Percentiles rank a stretch among this genome's conserved stretches.
Conservation (phyloP, 441 rosid species). For the Gossypium lobatum region DNA sequence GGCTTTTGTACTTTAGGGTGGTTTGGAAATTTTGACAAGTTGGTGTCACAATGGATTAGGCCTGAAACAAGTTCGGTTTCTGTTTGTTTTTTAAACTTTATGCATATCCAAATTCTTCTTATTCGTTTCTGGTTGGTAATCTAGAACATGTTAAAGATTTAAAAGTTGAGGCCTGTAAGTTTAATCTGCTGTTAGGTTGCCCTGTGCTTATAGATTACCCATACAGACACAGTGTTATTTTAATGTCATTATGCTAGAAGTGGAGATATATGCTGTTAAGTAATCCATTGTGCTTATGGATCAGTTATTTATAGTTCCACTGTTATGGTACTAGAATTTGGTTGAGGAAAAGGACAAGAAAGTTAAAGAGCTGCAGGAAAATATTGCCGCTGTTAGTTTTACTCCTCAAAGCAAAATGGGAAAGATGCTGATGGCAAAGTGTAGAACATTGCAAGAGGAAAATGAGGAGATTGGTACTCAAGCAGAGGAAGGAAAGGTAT, state of each 20-base stretch:
- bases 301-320: slow-evolving; percentile 9
- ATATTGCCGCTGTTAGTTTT: slow-evolving; percentile 77
- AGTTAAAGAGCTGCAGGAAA: slow-evolving; percentile 93
- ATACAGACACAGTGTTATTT: background rate
- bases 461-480: slow-evolving; percentile 96
- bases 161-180: background rate
- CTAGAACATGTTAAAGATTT: background rate
- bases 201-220: background rate
- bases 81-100: background rate
- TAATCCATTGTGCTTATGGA: background rate
- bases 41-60: background rate
- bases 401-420: slow-evolving; percentile 95
- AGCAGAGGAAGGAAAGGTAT: slow-evolving; percentile 96
- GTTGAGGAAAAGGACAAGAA: slow-evolving; percentile 94
- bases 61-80: background rate
- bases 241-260: background rate
- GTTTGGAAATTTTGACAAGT: background rate
- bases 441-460: slow-evolving; percentile 92
- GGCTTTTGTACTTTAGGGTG: background rate
- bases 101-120: background rate
- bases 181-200: background rate
- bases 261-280: background rate
- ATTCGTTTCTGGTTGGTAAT: background rate
- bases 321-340: slow-evolving; percentile 54
- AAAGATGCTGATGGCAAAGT: slow-evolving; percentile 94